Evolutionary conservation across 2,329 filamentous ascomycete genomes (phyloP), one percentile per base, ranked within the genome.

Genomic region (Diplodia mutila): DNA sequence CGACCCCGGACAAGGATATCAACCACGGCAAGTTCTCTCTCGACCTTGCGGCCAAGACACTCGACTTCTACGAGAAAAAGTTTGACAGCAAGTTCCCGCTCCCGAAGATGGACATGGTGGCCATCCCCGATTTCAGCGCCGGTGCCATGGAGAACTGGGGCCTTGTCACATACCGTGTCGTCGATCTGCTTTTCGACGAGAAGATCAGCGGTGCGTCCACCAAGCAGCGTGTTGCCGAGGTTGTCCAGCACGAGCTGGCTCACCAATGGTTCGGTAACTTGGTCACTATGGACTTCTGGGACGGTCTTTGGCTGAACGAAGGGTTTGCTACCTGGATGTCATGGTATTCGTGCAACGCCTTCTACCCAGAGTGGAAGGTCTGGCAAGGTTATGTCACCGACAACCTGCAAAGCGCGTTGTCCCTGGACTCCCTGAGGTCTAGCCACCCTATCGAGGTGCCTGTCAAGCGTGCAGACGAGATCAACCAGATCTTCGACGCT

Each of bases 111-210:
- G 93, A 97, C 80, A 95, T 97, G 90, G 90, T 97, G 73, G 94
- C 94, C 53, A 94, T 98, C 75, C 94, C 94, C 18, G 94, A 98
- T 78, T 98, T 98, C 78, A 93, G 93, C 61, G 93, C 93, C 59
- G 94, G 94, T 70, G 94, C 94, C 69, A 97, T 98, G 94, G 94
- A 98, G 85, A 98, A 98, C 80, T 98, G 94, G 94, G 94, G 94
- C 76, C 84, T 98, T 64, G 89, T 98, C 72, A 98, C 94, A 7
- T 98, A 97, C 82, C 91, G 94, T 71, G 91, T 97, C 25, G 94
- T 97, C 39, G 93, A 96, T 76, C 80, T 98, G 55, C 86, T 98
- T 68, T 88, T 97, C 70, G 94, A 98, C 74, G 93, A 97, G 80
- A 95, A 96, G 85, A 91, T 88, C 3, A 95, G 92, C 74, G 91